Evolutionary conservation across 1,284 basidiomycete genomes (phyloP), one percentile per base, ranked within the genome.

Genomic region (Lentinus polychrous): DNA sequence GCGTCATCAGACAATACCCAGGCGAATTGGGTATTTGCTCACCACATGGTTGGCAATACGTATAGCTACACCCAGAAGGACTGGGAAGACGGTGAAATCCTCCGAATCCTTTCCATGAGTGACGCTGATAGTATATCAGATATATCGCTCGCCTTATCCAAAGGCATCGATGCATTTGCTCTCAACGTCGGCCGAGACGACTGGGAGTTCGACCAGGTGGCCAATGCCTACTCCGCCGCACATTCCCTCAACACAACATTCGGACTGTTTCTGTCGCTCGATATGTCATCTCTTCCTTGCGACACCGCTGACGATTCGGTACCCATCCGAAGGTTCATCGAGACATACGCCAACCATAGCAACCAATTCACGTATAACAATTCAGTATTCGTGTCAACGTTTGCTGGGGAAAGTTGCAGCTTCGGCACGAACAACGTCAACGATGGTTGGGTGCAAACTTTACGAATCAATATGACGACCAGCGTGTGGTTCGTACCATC

Each of bases 221-320:
- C 64, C 2, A 71, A 77, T 54, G 81, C 81, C 8, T 68, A 60
- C 49, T 46, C 51, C 63, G 55, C 51, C 15, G 55, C 56, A 0
- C 23, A 50, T 11, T 32, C 22, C 8, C 48, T 50, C 22, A 40
- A 40, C 22, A 53, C 58, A 2, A 44, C 52, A 8, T 81, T 82
- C 70, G 74, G 74, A 60, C 61, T 81, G 33, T 80, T 80, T 68
- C 57, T 81, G 45, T 76, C 74, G 22, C 71, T 81, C 54, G 79
- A 82, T 65, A 77, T 82, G 74, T 68, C 67, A 27, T 70, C 64
- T 3, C 44, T 74, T 22, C 64, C 70, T 2, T 81, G 79, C 61
- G 55, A 55, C 4, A 55, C 55, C 6, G 47, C 63, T 2, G 52
- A 42, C 5, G 71, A 81, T 57, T 66, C 60, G 11, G 52, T 49